Evolutionary conservation across 2,329 filamentous ascomycete species (phyloP), one percentile per base, ranked within the genome.

Genomic region (Paramyrothecium roridum): DNA sequence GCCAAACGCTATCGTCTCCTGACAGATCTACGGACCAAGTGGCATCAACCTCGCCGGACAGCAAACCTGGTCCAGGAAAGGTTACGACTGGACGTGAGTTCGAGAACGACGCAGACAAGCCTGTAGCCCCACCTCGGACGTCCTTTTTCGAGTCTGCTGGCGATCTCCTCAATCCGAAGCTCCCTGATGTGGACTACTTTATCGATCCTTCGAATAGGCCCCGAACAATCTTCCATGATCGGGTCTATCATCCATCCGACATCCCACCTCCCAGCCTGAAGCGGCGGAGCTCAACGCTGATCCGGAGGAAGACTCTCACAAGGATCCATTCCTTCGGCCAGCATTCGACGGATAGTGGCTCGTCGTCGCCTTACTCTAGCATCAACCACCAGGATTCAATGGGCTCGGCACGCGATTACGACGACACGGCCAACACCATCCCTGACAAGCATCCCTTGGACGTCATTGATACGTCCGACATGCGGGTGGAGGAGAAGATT

Each of bases 401-500:
- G 43, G 63, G 69, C 34, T 83, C 74, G 40, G 61, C 72, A 12
- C 74, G 70, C 48, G 80, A 84, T 60, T 82, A 83, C 56, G 80
- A 85, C 52, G 80, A 84, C 59, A 75, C 73, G 10, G 63, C 64
- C 17, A 67, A 80, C 55, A 80, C 76, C 2, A 77, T 75, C 54
- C 76, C 77, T 0, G 73, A 78, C 50, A 78, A 76, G 61, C 59
- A 69, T 2, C 57, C 64, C 2, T 61, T 67, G 8, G 71, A 76
- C 50, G 59, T 71, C 0, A 69, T 85, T 3, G 86, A 89, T 63
- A 80, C 74, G 17, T 84, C 86, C 11, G 84, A 76, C 59, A 93
- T 98, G 85, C 91, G 90, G 59, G 92, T 98, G 1, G 95, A 99
- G 71, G 95, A 99, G 71, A 98, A 97, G 74, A 99, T 99, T 62